Evolutionary conservation across 306 rosid genomes (phyloP), one percentile per base, ranked within the genome.

Genomic region (Prunus mume): DNA sequence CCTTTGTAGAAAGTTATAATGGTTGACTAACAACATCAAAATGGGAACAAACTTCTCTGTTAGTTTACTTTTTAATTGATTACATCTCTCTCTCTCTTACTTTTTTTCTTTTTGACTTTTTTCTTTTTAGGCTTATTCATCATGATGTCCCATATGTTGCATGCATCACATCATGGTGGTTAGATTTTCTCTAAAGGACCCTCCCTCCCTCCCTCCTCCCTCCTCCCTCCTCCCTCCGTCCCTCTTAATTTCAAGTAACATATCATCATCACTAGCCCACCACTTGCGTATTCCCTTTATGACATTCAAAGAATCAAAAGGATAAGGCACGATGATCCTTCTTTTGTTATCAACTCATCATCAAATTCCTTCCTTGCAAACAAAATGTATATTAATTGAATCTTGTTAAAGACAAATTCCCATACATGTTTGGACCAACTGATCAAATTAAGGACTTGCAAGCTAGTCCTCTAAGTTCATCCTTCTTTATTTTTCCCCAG

Each of bases 161-260:
- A 67, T 81, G 73, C 87, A 82, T 85, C 88, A 28, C 80, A 76
- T 82, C 88, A 79, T 69, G 65, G 69, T 80, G 8, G 79, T 71
- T 72, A 77, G 86, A 81, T 80, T 72, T 76, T 70, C 75, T 73
- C 76, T 24, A 6, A 34, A 34, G 41, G 41, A 5, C 19, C 25
- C 67, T 47, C 28, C 14, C 52, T 51, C 32, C 74, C 24, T 55
- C 69, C 73, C 25, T 27, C 30, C 30, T 27, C 30, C 30, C 28
- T 27, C 28, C 28, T 2, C 2, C 28, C 28, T 2, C 27, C 66
- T 24, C 27, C 14, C 52, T 43, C 43, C 74, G 12, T 55, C 76
- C 25, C 43, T 43, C 68, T 22, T 2, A 17, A 22, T 17, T 58
- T 71, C 76, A 32, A 34, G 56, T 38, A 70, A 46, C 72, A 34